Conservation (phyloP, 2,329 filamentous ascomycete species). For the Colletotrichum euphorbiae region DNA sequence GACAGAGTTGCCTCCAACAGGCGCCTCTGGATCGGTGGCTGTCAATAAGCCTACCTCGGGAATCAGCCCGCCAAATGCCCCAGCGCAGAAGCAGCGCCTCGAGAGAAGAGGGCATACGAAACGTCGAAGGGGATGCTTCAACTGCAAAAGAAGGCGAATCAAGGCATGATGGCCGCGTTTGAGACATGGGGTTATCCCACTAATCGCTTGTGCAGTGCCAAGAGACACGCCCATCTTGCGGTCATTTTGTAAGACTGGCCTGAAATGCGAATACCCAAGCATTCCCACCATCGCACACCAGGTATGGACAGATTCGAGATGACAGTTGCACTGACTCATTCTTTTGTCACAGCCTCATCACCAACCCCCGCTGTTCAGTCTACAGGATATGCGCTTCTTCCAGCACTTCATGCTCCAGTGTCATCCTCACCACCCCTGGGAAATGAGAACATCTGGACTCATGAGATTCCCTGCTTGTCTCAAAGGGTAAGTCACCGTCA, state of each 20-base stretch:
- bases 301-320: slow-evolving; percentile 47
- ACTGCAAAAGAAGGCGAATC: slow-evolving; percentile 75
- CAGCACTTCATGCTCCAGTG: slow-evolving; percentile 73
- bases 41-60: not conserved
- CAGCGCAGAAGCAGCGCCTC: slow-evolving; percentile 52
- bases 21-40: not conserved
- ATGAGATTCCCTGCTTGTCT: slow-evolving; percentile 74
- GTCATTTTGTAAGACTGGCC: slow-evolving; percentile 70
- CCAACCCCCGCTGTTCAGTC: slow-evolving; percentile 68
- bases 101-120: slow-evolving; percentile 74
- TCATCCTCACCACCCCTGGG: slow-evolving; percentile 74
- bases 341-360: slow-evolving; percentile 59
- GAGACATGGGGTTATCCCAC: no score
- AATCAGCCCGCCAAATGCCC: not conserved
- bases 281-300: slow-evolving; percentile 63
- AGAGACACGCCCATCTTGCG: slow-evolving; percentile 72
- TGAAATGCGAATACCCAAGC: slow-evolving; percentile 72
- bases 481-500: slow-evolving; percentile 64
- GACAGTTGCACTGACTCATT: slow-evolving; percentile 11
- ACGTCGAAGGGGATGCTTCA: slow-evolving; percentile 73
- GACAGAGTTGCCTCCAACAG: slow-evolving; percentile 44
- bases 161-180: slow-evolving; percentile 56
- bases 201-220: slow-evolving; percentile 62
- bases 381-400: slow-evolving; percentile 76
- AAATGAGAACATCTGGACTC: slow-evolving; percentile 74